Evolutionary conservation across 768 basidiomycete species (phyloP).

Genomic region (Rhodotorula taiwanensis): DNA sequence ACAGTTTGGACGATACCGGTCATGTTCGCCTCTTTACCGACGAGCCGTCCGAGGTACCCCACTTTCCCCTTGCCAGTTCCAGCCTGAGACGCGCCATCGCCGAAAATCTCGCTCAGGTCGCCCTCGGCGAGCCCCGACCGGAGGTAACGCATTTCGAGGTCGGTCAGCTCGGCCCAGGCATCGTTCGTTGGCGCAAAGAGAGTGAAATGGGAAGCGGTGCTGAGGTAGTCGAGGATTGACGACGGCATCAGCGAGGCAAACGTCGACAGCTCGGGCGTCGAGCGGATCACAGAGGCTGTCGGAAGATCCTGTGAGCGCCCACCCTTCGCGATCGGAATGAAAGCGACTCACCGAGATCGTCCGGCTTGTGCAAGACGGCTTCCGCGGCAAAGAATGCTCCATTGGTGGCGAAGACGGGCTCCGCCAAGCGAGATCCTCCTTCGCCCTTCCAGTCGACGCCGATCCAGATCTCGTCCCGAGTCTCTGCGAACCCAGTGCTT

Average conservation of each 20-base stretch:
- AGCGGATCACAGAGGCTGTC: conserved; percentile 58
- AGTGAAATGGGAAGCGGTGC: conserved; percentile 58
- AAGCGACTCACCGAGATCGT: conserved; percentile 58
- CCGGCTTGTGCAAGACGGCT: conserved; percentile 66
- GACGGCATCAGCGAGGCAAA: conserved; percentile 65
- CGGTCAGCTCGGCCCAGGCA: conserved; percentile 73
- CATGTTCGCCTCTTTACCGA: conserved; percentile 10
- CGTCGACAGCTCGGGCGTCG: conserved; percentile 61
- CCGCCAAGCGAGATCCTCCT: conserved; percentile 62
- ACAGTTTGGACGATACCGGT: conserved; percentile 34
- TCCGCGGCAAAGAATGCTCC: conserved; percentile 71
- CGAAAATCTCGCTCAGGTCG: conserved; percentile 69
- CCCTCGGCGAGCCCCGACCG: conserved; percentile 78
- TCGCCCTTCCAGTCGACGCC: conserved; percentile 72
- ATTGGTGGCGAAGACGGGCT: conserved; percentile 57
- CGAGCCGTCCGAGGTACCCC: conserved; percentile 44
- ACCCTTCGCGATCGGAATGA: too few relatives aligned
- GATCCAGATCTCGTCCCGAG: conserved; percentile 47
- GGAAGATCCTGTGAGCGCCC: not conserved
- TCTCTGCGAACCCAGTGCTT: conserved; percentile 8
- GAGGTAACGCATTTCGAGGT: conserved; percentile 67
- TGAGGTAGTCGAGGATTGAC: conserved; percentile 53
- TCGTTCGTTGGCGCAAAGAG: conserved; percentile 79
- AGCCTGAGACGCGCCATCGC: conserved; percentile 62
- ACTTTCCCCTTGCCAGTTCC: conserved; percentile 33